These are phyloP conservation scores for Tuber borchii DNA, from an alignment of 495 filamentous ascomycete genomes.

Conservation along the genomic window DNA sequence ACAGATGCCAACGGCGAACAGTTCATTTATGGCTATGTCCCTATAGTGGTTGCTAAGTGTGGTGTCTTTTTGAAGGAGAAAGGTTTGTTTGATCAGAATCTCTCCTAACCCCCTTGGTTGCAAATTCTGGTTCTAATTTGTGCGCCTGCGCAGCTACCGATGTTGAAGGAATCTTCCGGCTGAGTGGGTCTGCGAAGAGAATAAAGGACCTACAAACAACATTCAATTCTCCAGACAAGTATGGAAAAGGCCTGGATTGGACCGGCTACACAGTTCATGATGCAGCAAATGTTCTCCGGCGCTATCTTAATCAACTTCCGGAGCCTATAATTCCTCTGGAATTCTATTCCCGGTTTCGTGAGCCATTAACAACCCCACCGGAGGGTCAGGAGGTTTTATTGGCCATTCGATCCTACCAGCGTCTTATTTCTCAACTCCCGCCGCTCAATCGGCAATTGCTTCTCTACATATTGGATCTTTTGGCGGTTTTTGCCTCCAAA, in stretches of 20 bases:
- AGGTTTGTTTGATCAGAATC: slow-evolving; percentile 52
- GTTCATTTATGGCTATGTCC: slow-evolving; percentile 98
- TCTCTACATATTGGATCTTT: slow-evolving; percentile 93
- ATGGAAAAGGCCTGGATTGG: slow-evolving; percentile 96
- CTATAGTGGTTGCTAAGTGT: slow-evolving; percentile 97
- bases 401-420: slow-evolving; percentile 78
- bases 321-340: slow-evolving; percentile 95
- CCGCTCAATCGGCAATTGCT: slow-evolving; percentile 91
- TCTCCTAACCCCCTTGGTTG: slow-evolving; percentile 5
- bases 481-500: slow-evolving; percentile 97
- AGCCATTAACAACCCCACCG: slow-evolving; percentile 63
- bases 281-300: slow-evolving; percentile 90
- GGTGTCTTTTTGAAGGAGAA: slow-evolving; percentile 97
- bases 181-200: slow-evolving; percentile 92
- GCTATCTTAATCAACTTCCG: slow-evolving; percentile 89
- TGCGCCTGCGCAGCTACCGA: slow-evolving; percentile 65
- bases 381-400: slow-evolving; percentile 63
- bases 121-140: slow-evolving; percentile 18
- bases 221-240: slow-evolving; percentile 92
- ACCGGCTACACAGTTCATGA: slow-evolving; percentile 97
- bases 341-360: slow-evolving; percentile 84
- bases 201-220: slow-evolving; percentile 91
- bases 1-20: slow-evolving; percentile 83
- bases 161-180: slow-evolving; percentile 92
- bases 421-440: slow-evolving; percentile 84